Conservation (phyloP, 2,329 filamentous ascomycete genomes). For the Paraphaeosphaeria minitans region DNA sequence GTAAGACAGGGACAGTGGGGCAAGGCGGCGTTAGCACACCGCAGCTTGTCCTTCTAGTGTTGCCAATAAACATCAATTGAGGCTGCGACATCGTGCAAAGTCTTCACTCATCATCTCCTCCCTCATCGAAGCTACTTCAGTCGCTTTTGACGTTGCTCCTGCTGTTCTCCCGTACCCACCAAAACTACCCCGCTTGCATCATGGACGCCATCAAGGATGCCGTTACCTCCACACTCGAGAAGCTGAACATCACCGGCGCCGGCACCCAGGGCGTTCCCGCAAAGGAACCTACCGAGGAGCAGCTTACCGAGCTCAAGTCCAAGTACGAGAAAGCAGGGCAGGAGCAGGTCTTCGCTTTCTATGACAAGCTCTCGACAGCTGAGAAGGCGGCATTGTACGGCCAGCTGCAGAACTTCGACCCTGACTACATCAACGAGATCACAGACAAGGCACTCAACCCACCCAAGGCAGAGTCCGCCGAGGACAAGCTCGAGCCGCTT, state of each 20-base stretch:
- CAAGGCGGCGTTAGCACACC: slow-evolving; percentile 30
- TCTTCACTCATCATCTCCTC: slow-evolving; percentile 6
- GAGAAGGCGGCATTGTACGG: slow-evolving; percentile 81
- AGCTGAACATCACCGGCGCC: slow-evolving; percentile 47
- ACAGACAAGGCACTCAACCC: slow-evolving; percentile 82
- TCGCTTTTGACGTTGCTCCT: slow-evolving; percentile 1
- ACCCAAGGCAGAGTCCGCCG: slow-evolving; percentile 62
- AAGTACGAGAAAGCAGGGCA: slow-evolving; percentile 78
- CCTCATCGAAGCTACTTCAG: slow-evolving; percentile 16
- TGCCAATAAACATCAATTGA: slow-evolving; percentile 25
- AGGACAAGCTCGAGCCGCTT: slow-evolving; percentile 76
- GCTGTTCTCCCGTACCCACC: slow-evolving; percentile 14
- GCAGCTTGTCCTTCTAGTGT: slow-evolving; percentile 25
- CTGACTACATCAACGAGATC: slow-evolving; percentile 84
- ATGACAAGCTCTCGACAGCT: slow-evolving; percentile 72
- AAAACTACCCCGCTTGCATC: slow-evolving; percentile 39
- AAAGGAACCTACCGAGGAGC: slow-evolving; percentile 65
- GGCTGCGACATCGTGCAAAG: slow-evolving; percentile 17
- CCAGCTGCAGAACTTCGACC: slow-evolving; percentile 83
- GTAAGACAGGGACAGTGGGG: slow-evolving; percentile 35
- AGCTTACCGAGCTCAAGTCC: slow-evolving; percentile 69
- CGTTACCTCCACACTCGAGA: slow-evolving; percentile 50
- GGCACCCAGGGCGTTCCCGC: slow-evolving; percentile 38
- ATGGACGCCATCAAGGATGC: slow-evolving; percentile 51
- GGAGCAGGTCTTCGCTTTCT: slow-evolving; percentile 85